phyloP scores from a whole-genome alignment of 2,329 filamentous ascomycete genomes.

The Fusarium metavorans region DNA sequence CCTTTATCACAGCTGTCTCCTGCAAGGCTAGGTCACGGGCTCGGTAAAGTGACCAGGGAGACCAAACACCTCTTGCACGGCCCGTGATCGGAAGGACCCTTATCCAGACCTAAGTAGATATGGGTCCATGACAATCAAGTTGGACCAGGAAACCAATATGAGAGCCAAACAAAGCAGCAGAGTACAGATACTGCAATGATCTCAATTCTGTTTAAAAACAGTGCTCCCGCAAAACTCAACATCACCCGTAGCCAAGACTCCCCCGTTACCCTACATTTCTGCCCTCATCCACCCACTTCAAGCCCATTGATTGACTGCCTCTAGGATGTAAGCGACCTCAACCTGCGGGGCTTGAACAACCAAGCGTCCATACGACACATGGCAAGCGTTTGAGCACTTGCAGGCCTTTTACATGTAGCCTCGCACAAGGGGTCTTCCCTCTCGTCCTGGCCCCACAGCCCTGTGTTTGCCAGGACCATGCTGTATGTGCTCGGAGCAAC shows the following conservation, averaged over 20 bases:
- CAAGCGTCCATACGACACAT: slow-evolving; percentile 31
- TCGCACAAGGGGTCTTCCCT: slow-evolving; percentile 27
- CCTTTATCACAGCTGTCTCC: neutral
- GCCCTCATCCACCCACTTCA: slow-evolving; percentile 1
- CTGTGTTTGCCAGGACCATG: slow-evolving; percentile 16
- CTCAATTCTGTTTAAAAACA: neutral
- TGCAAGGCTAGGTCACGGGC: neutral
- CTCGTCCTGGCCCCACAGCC: slow-evolving; percentile 10
- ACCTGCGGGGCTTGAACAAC: slow-evolving; percentile 21
- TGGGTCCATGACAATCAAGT: neutral
- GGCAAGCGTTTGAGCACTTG: slow-evolving; percentile 23
- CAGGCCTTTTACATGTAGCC: slow-evolving; percentile 25
- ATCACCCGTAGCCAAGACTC: neutral
- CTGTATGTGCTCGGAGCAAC: neutral
- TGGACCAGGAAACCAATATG: neutral
- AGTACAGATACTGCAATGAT: neutral
- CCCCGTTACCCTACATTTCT: neutral
- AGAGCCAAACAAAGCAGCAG: neutral
- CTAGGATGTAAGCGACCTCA: slow-evolving; percentile 12
- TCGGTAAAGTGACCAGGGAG: neutral
- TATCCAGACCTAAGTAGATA: neutral
- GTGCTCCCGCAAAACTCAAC: neutral
- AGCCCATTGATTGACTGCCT: slow-evolving; percentile 2
- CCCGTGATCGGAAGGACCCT: neutral
- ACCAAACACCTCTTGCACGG: neutral